These are phyloP conservation scores for Camellia lanceoleosa DNA, from an alignment of 148 eudicot species.

Conservation along the genomic window DNA sequence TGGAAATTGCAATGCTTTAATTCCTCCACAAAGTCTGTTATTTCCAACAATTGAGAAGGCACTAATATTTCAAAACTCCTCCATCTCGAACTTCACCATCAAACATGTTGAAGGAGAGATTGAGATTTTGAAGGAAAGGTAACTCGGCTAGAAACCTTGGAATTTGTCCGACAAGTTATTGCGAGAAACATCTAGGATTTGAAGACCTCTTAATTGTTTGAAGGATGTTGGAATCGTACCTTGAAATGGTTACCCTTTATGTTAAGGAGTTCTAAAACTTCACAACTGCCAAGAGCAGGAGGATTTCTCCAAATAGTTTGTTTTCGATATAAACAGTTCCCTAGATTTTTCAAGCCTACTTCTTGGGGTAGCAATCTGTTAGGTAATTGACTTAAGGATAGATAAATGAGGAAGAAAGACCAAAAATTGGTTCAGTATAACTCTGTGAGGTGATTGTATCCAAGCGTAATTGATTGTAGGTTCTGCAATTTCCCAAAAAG, in stretches of 20 bases:
- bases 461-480: background rate
- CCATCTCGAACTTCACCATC: no score
- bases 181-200: no score
- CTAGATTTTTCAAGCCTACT: slow-evolving; percentile 24
- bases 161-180: no score
- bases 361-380: slow-evolving; percentile 14
- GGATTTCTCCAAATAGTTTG: slow-evolving; percentile 20
- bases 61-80: no score
- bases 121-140: no score
- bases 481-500: slow-evolving; percentile 11
- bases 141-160: no score
- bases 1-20: no score
- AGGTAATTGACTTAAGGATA: background rate
- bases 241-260: slow-evolving; percentile 17
- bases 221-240: slow-evolving; percentile 21
- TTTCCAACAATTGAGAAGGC: no score
- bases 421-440: background rate
- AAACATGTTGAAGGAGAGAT: no score
- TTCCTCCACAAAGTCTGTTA: no score
- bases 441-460: slow-evolving; percentile 5
- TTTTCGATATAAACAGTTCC: slow-evolving; percentile 12
- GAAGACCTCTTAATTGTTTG: background rate
- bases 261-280: slow-evolving; percentile 1
- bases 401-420: slow-evolving; percentile 16
- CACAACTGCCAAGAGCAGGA: slow-evolving; percentile 12